Conservation (phyloP, 768 basidiomycete genomes). For the Sarcomyxa edulis region DNA sequence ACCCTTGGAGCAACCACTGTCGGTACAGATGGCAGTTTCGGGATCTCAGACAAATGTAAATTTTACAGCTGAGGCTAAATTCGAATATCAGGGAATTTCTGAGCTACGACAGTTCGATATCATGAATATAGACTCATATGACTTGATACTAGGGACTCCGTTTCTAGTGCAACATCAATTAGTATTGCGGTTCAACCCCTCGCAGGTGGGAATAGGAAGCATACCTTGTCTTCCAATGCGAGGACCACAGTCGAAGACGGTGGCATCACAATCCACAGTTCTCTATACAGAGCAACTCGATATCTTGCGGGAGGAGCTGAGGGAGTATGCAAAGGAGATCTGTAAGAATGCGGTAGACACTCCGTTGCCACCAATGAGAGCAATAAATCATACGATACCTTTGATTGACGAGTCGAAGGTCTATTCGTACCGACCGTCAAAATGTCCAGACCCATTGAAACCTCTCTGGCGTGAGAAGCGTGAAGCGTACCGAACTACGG, state of each 20-base stretch:
- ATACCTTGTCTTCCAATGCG: constrained; percentile 1
- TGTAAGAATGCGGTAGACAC: constrained; percentile 9
- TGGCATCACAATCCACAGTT: constrained; percentile 2
- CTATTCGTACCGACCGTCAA: constrained; percentile 16
- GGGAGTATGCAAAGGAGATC: constrained; percentile 9
- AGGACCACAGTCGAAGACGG: constrained; percentile 5
- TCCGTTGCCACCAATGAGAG: constrained; percentile 22
- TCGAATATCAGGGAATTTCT: constrained; percentile 20
- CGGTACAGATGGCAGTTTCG: constrained; percentile 21
- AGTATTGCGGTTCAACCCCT: constrained; percentile 9
- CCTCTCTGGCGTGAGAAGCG: constrained; percentile 9
- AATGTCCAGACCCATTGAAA: constrained; percentile 19
- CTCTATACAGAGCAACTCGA: constrained; percentile 6
- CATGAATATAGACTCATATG: constrained; percentile 23
- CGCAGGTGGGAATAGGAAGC: constrained; percentile 8
- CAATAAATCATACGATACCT: constrained; percentile 25
- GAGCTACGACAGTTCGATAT: constrained; percentile 20
- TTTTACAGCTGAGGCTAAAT: constrained; percentile 8
- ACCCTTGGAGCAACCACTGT: constrained; percentile 21
- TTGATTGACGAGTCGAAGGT: constrained; percentile 19
- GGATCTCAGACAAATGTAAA: constrained; percentile 25
- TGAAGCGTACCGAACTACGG: constrained; percentile 12
- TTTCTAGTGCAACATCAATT: constrained; percentile 19
- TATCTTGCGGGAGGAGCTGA: constrained; percentile 2
- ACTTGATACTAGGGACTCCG: constrained; percentile 24